Evolutionary conservation across 345 rosid species (phyloP), one percentile per base, ranked within the genome.

Genomic region (Nephelium lappaceum): DNA sequence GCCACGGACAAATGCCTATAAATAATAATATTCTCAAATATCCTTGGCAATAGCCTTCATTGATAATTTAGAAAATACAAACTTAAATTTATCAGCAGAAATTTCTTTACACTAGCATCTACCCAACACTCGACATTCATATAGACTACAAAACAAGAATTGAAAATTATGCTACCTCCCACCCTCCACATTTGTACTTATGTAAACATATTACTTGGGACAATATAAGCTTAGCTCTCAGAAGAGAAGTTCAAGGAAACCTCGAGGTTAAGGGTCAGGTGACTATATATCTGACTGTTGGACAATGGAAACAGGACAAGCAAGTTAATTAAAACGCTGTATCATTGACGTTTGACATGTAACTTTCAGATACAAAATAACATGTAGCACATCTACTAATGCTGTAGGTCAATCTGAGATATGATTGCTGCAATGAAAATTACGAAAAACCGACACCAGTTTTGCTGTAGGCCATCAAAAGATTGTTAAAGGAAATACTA

Each of bases 391-490:
- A 0, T 24, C 23, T 24, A 69, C 55, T 24, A 45, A 45, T 15
- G 18, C 38, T 12, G n/a, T 23, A 42, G 27, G 57, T 38, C 38
- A 69, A 69, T 23, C 38, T 51, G 23, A 71, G 74, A 71, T 38
- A 71, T 49, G 62, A 69, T 60, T 25, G 62, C 39, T 49, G 21
- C 73, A 49, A 70, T 12, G 60, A 31, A 47, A 69, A 42, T 23
- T 69, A 11, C 25, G 1, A 69, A 42, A 11, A 68, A 9, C 9
- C 51, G 8, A 11, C 42, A 41, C 27, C 49, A 69, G 45, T 12
- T 21, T 70, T 24, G 8, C 21, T 5, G 14, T 3, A 15, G 12
- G 55, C 19, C 18, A 43, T 68, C 55, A 43, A 69, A 69, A 16
- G 9, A 25, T 47, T 47, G n/a, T 15, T 43, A 5, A 70, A 47